phyloP scores from a whole-genome alignment of 176 grass and related monocot genomes.

The Carex pumila region DNA sequence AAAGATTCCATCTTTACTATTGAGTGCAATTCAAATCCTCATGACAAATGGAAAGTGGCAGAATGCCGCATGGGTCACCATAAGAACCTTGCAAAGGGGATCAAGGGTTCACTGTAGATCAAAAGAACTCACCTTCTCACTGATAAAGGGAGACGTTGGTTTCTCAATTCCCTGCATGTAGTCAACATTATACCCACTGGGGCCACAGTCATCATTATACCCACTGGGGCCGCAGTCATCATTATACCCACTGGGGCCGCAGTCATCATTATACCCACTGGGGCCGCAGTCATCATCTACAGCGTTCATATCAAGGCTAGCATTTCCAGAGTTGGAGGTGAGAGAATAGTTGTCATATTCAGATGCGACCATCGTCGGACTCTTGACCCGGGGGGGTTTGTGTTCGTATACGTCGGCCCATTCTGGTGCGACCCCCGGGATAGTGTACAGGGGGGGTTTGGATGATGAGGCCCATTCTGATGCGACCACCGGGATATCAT shows the following conservation, averaged over 20 bases:
- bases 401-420: no score
- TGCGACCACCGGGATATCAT: no score
- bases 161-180: constrained; percentile 40
- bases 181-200: constrained; percentile 30
- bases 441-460: no score
- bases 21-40: constrained; percentile 1
- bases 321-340: no score
- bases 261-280: constrained; percentile 4
- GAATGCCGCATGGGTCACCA: not conserved
- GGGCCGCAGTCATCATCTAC: constrained; percentile 33
- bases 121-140: constrained; percentile 48
- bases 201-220: constrained; percentile 33
- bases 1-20: not conserved
- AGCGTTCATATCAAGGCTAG: not conserved
- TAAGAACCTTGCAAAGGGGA: not conserved
- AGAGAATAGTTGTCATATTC: no score
- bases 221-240: constrained; percentile 21
- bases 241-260: constrained; percentile 27
- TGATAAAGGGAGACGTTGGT: constrained; percentile 55
- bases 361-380: no score
- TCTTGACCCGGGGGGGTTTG: no score
- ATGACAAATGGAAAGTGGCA: not conserved
- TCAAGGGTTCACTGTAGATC: not conserved
- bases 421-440: no score
- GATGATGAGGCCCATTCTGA: no score